phyloP scores from a whole-genome alignment of 352 stramenopile genomes.

The Peronospora belbahrii region DNA sequence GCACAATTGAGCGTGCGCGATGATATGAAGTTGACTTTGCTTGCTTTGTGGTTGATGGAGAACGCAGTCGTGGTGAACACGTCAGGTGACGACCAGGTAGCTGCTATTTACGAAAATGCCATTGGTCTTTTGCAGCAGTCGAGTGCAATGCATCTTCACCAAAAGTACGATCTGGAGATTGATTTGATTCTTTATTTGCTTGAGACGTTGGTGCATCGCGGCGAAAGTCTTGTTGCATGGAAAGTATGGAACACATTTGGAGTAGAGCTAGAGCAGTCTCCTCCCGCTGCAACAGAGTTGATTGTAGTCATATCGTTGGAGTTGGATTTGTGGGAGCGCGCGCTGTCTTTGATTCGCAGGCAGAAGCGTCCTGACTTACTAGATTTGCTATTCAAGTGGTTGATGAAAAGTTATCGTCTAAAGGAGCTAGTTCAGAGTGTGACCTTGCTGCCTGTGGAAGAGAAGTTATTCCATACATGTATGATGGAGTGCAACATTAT shows the following conservation, averaged over 20 bases:
- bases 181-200: slow-evolving; percentile 69
- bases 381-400: slow-evolving; percentile 57
- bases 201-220: slow-evolving; percentile 68
- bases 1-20: slow-evolving; percentile 64
- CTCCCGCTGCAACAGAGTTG: slow-evolving; percentile 50
- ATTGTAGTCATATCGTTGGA: slow-evolving; percentile 72
- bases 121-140: slow-evolving; percentile 59
- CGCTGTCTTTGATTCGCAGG: slow-evolving; percentile 49
- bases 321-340: slow-evolving; percentile 66
- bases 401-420: slow-evolving; percentile 59
- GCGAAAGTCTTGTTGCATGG: slow-evolving; percentile 68
- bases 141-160: slow-evolving; percentile 63
- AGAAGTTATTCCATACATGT: slow-evolving; percentile 54
- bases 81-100: slow-evolving; percentile 48
- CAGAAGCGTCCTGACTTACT: slow-evolving; percentile 55
- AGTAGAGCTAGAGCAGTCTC: slow-evolving; percentile 42
- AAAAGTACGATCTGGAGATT: slow-evolving; percentile 63
- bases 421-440: slow-evolving; percentile 65
- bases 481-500: slow-evolving; percentile 62
- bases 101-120: slow-evolving; percentile 54
- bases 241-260: slow-evolving; percentile 83
- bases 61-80: slow-evolving; percentile 72
- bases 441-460: slow-evolving; percentile 46
- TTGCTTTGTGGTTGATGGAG: slow-evolving; percentile 75
- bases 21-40: slow-evolving; percentile 75